Conservation (phyloP, 1,139 yeast species). For the Kodamaea alishanica region DNA sequence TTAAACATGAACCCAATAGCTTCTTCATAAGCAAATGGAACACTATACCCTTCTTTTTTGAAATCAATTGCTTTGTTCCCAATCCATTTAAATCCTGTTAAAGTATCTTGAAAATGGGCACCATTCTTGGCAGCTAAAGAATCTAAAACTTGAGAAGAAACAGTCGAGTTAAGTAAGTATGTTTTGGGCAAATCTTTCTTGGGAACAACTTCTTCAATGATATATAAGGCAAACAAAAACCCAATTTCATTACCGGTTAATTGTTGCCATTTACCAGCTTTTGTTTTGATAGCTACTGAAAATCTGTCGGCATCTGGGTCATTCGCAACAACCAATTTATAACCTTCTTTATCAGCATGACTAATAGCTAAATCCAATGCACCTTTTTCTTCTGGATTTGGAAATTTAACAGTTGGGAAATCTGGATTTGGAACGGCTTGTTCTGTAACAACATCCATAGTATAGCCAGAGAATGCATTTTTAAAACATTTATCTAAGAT, state of each 20-base stretch:
- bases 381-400: constrained; percentile 95
- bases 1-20: constrained; percentile 94
- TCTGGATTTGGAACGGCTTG: constrained; percentile 79
- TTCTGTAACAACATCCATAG: constrained; percentile 40
- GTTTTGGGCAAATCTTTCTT: constrained; percentile 31
- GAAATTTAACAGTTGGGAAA: constrained; percentile 82
- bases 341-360: constrained; percentile 45
- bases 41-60: constrained; percentile 57
- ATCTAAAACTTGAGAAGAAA: constrained; percentile 78
- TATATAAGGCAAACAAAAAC: constrained; percentile 68
- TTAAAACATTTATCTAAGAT: constrained; percentile 29
- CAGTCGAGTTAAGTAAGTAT: constrained; percentile 81
- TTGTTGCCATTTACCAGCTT: constrained; percentile 60
- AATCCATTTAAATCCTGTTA: constrained; percentile 97
- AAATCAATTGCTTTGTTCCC: constrained; percentile 83
- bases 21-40: constrained; percentile 92
- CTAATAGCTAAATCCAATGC: constrained; percentile 72
- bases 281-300: constrained; percentile 60
- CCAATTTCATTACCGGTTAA: constrained; percentile 92
- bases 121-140: constrained; percentile 64
- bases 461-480: constrained; percentile 11
- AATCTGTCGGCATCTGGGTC: constrained; percentile 98
- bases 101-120: constrained; percentile 69
- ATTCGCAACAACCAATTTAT: constrained; percentile 70
- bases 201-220: constrained; percentile 38